These are phyloP conservation scores for Bruguiera parviflora DNA, from an alignment of 345 rosid species.

Conservation along the genomic window DNA sequence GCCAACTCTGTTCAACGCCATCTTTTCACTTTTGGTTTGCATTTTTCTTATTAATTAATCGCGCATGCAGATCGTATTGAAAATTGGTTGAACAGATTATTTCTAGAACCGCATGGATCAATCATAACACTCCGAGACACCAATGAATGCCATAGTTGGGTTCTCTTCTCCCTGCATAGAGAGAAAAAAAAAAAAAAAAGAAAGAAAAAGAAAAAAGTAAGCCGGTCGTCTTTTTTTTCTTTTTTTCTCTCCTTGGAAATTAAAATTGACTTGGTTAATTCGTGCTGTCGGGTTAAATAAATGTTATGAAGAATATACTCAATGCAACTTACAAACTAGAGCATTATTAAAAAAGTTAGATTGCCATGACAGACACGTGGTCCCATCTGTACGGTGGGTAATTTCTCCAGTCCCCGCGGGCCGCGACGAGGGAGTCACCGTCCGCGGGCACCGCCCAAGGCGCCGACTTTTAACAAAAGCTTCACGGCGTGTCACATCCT, in stretches of 20 bases:
- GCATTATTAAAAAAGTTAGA: too few species aligned
- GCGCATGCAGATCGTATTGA: not conserved
- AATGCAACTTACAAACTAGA: too few species aligned
- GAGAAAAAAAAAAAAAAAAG: not conserved
- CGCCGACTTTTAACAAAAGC: not conserved
- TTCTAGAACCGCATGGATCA: slow-evolving; percentile 13
- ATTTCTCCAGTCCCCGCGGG: not conserved
- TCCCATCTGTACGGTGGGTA: not conserved
- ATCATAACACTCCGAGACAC: slow-evolving; percentile 19
- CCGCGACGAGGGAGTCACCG: not conserved
- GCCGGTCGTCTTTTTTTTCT: too few species aligned
- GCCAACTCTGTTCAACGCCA: too few species aligned
- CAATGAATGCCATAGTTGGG: slow-evolving; percentile 19
- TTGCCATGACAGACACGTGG: not conserved
- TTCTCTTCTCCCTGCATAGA: not conserved
- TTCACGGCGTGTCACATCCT: not conserved
- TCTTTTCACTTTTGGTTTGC: too few species aligned
- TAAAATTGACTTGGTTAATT: too few species aligned
- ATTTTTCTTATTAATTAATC: too few species aligned
- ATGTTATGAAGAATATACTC: too few species aligned
- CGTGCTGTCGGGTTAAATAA: too few species aligned
- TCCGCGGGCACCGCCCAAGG: not conserved
- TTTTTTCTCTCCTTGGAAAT: too few species aligned
- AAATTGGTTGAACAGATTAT: not conserved
- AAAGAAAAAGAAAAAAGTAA: not conserved